Evolutionary conservation across 2,329 filamentous ascomycete species (phyloP).

Genomic region (Monilinia polystroma): DNA sequence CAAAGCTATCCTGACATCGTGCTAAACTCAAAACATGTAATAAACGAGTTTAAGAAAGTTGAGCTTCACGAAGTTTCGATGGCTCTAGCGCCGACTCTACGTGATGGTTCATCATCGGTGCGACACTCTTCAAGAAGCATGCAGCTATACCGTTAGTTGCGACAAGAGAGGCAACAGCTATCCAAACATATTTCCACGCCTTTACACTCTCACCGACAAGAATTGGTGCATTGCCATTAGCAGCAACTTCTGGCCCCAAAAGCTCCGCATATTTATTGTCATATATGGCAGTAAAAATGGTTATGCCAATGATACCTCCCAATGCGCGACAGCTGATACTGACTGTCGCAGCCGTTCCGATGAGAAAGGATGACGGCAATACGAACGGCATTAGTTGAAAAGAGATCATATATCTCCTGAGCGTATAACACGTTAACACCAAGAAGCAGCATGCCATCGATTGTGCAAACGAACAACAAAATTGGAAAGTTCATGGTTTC

Average conservation of each 20-base stretch:
- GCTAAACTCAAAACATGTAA: too few species aligned
- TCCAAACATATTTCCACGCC: background rate
- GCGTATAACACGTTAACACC: slow-evolving; percentile 30
- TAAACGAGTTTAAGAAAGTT: too few species aligned
- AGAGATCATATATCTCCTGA: slow-evolving; percentile 28
- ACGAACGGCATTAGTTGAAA: slow-evolving; percentile 26
- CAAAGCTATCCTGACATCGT: too few species aligned
- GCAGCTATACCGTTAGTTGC: slow-evolving; percentile 27
- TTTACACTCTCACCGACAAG: too few species aligned
- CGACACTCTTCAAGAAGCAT: slow-evolving; percentile 28
- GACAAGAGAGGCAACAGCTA: slow-evolving; percentile 27
- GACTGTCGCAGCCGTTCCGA: too few species aligned
- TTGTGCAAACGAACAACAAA: slow-evolving; percentile 28
- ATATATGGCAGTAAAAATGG: too few species aligned
- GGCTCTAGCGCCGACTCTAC: slow-evolving; percentile 28
- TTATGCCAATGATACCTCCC: too few species aligned
- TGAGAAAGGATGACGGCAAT: slow-evolving; percentile 27
- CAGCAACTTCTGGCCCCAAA: too few species aligned
- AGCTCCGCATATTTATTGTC: too few species aligned
- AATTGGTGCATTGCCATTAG: too few species aligned
- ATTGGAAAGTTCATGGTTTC: slow-evolving; percentile 29
- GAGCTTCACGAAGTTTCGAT: slow-evolving; percentile 19
- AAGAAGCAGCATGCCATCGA: slow-evolving; percentile 31
- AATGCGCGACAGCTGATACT: too few species aligned
- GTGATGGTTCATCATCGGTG: slow-evolving; percentile 30